Base-by-base conservation (phyloP, 352 stramenopile species). In the Phytophthora tubulina region DNA sequence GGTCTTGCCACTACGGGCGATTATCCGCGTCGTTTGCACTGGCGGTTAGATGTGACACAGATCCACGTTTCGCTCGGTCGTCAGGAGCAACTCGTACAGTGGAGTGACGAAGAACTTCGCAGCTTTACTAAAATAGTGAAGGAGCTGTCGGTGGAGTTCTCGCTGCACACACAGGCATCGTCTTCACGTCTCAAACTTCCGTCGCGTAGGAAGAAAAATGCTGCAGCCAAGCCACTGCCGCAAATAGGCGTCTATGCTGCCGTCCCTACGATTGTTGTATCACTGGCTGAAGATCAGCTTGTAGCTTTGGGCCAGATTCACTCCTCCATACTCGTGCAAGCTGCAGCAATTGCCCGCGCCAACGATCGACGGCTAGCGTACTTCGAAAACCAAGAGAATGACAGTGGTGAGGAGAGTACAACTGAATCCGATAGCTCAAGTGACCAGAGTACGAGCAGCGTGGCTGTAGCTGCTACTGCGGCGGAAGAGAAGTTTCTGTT, bases 61-160 rank as follows among this genome's bases (percentile, higher is more conserved):
- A 80, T 96, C 9, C 82, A 90, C 38, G 78, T 94, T 14, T 72
- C 81, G 27, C 76, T 93, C 15, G 85, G 86, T 0, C 53, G 66
- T 13, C 68, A 88, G 4, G 66, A 86, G 4, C 55, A 75, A 11
- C 45, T 91, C 31, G 56, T 78, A 31, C 27, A 72, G 1, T 88
- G 77, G 81, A 77, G 61, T 1, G 78, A 85, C 32, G 62, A 77
- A 42, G 73, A 86, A 31, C 55, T 86, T 21, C 44, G 48, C 4
- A 17, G 55, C 15, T 86, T 92, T 46, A 59, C 68, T 3, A 79
- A 80, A 67, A 75, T 94, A 10, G 76, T 94, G 30, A 59, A 91
- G 33, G 80, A 92, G n/a, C 67, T 94, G 9, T 91, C 74, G 15
- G 41, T 91, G 53, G 75, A 83, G 39, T 90, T 92, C 48, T 77